phyloP scores from a whole-genome alignment of 768 basidiomycete genomes.

The Candolleomyces eurysporus region DNA sequence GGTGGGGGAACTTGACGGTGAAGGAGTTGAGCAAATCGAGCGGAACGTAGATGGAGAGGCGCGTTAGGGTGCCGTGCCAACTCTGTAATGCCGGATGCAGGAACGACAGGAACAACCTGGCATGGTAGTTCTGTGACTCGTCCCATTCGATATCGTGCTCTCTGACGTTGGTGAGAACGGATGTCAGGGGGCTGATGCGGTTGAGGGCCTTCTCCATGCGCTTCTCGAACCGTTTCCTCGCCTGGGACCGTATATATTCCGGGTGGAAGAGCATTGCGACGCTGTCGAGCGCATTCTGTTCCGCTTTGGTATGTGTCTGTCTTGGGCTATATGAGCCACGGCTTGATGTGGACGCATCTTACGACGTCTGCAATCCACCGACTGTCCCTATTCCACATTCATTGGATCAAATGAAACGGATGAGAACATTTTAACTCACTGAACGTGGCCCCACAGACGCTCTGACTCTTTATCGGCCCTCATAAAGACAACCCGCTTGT shows the following conservation, averaged over 20 bases:
- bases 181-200: slow-evolving; percentile 30
- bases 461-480: slow-evolving; percentile 28
- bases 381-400: slow-evolving; percentile 8
- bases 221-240: slow-evolving; percentile 24
- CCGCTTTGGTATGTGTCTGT: slow-evolving; percentile 27
- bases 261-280: too few species aligned
- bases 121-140: slow-evolving; percentile 29
- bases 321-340: slow-evolving; percentile 39
- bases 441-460: slow-evolving; percentile 26
- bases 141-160: slow-evolving; percentile 43
- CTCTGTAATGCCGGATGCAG: slow-evolving; percentile 31
- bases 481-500: too few species aligned
- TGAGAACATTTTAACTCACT: slow-evolving; percentile 17
- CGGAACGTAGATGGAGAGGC: slow-evolving; percentile 39
- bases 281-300: slow-evolving; percentile 25
- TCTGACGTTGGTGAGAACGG: slow-evolving; percentile 28
- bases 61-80: slow-evolving; percentile 30
- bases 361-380: slow-evolving; percentile 28
- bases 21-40: slow-evolving; percentile 32
- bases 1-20: slow-evolving; percentile 28
- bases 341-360: slow-evolving; percentile 32
- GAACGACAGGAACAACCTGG: slow-evolving; percentile 36
- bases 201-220: slow-evolving; percentile 36
- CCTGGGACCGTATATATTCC: too few species aligned
- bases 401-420: not conserved